Evolutionary conservation across 1,284 basidiomycete species (phyloP).

Genomic region (Tilletia caries): DNA sequence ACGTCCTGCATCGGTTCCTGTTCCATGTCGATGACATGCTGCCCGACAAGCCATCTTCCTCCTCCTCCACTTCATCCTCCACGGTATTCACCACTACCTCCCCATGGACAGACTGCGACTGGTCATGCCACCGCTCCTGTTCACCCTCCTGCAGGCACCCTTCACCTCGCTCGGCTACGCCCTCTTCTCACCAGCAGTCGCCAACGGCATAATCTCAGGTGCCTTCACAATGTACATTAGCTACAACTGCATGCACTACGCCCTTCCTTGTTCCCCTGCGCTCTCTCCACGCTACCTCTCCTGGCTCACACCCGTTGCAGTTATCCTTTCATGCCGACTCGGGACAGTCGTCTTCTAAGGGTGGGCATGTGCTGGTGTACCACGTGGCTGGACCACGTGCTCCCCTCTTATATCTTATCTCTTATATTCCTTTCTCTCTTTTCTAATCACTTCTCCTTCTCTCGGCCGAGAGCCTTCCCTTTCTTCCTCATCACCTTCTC

Average conservation of each 20-base stretch:
- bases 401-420: too few species aligned
- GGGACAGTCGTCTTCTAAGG: too few species aligned
- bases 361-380: too few species aligned
- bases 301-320: too few species aligned
- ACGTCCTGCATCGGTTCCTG: constrained; percentile 90
- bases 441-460: too few species aligned
- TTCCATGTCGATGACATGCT: constrained; percentile 93
- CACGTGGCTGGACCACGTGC: too few species aligned
- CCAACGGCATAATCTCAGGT: constrained; percentile 90
- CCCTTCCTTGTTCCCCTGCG: too few species aligned
- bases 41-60: constrained; percentile 77
- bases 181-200: constrained; percentile 77
- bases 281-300: too few species aligned
- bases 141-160: constrained; percentile 73
- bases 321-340: too few species aligned
- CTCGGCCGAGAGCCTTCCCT: too few species aligned
- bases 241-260: constrained; percentile 54
- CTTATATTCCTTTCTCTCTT: too few species aligned
- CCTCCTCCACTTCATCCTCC: constrained; percentile 84
- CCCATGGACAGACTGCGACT: constrained; percentile 81
- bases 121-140: constrained; percentile 93
- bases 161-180: constrained; percentile 82
- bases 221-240: constrained; percentile 77
- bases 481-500: too few species aligned
- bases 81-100: constrained; percentile 95